Evolutionary conservation across 768 basidiomycete genomes (phyloP), one percentile per base, ranked within the genome.

Genomic region (Lactarius sp.): DNA sequence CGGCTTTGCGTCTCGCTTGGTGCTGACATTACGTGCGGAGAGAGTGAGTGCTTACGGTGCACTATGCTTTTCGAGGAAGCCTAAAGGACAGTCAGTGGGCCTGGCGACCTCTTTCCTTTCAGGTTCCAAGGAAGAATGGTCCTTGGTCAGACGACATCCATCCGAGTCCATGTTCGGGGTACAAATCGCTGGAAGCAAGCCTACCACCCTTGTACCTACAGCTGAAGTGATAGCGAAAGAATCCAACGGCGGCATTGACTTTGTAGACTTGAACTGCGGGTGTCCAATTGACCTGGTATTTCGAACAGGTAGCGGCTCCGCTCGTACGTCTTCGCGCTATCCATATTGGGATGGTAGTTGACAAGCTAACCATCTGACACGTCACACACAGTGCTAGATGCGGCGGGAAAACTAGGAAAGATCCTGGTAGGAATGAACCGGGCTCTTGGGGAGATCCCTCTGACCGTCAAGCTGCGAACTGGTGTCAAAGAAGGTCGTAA

Each of bases 251-350:
- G 79, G 80, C 20, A 75, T 97, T 22, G 93, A 98, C 70, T 98
- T 97, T 69, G 91, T 95, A 1, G 95, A 99, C 71, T 76, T 98
- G 67, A 99, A 99, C 71, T 92, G 92, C 74, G 95, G 95, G 7
- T 98, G 97, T 74, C 97, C 97, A 4, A 98, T 98, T 69, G 97
- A 99, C 74, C 78, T 98, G 49, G 92, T 99, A 1, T 97, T 95
- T 77, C 90, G 89, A 70, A 82, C 83, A 14, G 94, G 94, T 3
- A 94, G 92, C 60, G 94, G 94, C 0, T 90, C 89, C 61, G 94
- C 94, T 33, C 74, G 94, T 94, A 69, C 56, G 89, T 86, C 8
- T 52, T 51, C 36, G 50, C 50, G 12, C 4, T 22, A 12, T 10
- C n/a, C 41, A 47, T 16, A 9, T 64, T 50, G 4, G 27, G 27